These are phyloP conservation scores for Cystofilobasidium capitatum DNA, from an alignment of 768 basidiomycete genomes.

Conservation along the genomic window DNA sequence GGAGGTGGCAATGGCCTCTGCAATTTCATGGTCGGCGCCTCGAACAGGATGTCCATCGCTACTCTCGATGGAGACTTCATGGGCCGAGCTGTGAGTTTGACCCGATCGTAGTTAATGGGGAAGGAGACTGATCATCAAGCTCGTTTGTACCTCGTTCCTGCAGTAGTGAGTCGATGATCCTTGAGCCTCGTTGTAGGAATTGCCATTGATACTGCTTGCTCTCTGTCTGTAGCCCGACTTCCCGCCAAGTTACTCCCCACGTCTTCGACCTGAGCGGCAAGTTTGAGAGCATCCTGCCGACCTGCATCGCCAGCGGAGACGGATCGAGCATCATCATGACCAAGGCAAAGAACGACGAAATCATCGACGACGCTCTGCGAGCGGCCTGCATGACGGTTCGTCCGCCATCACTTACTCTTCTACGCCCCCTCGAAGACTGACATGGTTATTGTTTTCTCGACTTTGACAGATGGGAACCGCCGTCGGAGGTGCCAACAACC, in stretches of 20 bases:
- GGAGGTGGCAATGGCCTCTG: not conserved
- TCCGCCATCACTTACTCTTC: too few species aligned
- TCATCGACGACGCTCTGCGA: not conserved
- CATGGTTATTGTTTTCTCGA: too few species aligned
- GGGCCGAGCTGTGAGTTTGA: slow-evolving; percentile 32
- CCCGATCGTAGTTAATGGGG: too few species aligned
- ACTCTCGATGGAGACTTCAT: slow-evolving; percentile 42
- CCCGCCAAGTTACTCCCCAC: not conserved
- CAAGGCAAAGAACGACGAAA: not conserved
- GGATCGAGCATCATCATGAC: not conserved
- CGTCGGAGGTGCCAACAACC: not conserved
- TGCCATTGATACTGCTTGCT: too few species aligned
- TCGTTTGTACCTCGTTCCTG: too few species aligned
- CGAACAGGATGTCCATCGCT: slow-evolving; percentile 28
- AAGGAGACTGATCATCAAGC: too few species aligned
- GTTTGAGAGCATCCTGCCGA: not conserved
- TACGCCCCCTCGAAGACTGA: too few species aligned
- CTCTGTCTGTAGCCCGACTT: not conserved
- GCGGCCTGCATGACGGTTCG: not conserved
- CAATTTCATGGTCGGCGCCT: slow-evolving; percentile 29
- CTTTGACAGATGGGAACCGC: not conserved
- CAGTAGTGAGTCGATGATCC: too few species aligned
- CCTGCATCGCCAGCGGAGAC: not conserved
- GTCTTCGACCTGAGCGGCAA: not conserved
- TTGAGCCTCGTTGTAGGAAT: too few species aligned